Evolutionary conservation across 306 rosid genomes (phyloP), one percentile per base, ranked within the genome.

Genomic region (Fagus sylvatica): DNA sequence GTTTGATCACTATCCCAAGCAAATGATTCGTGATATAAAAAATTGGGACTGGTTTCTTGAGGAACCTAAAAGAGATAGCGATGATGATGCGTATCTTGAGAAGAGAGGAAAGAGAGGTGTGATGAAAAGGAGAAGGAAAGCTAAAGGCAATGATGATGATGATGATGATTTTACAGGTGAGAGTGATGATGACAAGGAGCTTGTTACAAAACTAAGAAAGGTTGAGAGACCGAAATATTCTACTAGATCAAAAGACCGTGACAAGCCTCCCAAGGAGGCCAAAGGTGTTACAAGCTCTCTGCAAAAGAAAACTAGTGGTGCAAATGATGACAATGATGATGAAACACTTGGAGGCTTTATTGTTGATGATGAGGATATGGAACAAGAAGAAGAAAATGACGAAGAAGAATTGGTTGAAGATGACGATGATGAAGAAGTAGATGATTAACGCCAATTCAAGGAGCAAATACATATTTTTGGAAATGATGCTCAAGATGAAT

Each of bases 31-130:
- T 33, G 84, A 84, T 40, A 72, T 69, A 4, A 85, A 83, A 87
- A 53, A 80, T 67, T 94, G 98, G 98, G 77, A 89, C 46, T 94
- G 98, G 98, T 92, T 90, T 72, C 85, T 94, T 13, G 91, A 89
- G 70, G 98, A 89, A 68, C 85, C 78, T 66, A 70, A 74, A 8
- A 92, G 86, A 60, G 89, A 85, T 40, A 79, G 81, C 1, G 82
- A 85, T 7, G 83, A 83, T 36, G 91, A 81, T 1, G 91, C 84
- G 8, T 86, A 83, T 39, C 67, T 16, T 72, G 91, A 73, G 62
- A 76, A 42, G 82, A 80, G 76, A 62, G 54, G 51, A 61, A 75
- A 61, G 60, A 72, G 66, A 76, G 68, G 77, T 53, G 65, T 13
- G 57, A 81, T 43, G 79, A 78, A 81, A 76, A 94, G 89, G 87